These are phyloP conservation scores for Parmelia sp. DNA, from an alignment of 495 filamentous ascomycete species.

Conservation along the genomic window DNA sequence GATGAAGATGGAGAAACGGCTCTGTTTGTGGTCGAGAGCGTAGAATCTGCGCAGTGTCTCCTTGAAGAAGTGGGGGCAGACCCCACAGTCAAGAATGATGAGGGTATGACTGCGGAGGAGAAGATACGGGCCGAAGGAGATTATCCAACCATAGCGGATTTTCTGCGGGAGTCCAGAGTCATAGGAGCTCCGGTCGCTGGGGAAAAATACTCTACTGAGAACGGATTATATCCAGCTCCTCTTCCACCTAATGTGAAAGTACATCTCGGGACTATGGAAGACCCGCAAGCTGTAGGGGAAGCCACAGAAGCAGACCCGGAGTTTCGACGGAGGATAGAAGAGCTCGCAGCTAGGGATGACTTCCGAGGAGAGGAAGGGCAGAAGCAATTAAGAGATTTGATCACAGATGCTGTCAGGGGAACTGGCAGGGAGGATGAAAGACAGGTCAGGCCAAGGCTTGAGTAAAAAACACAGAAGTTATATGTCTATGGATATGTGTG, in stretches of 20 bases:
- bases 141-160: slow-evolving; percentile 60
- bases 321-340: slow-evolving; percentile 67
- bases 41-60: slow-evolving; percentile 66
- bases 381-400: slow-evolving; percentile 57
- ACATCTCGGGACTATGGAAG: slow-evolving; percentile 59
- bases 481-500: not conserved
- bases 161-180: slow-evolving; percentile 49
- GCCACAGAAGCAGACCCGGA: slow-evolving; percentile 63
- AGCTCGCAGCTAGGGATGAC: slow-evolving; percentile 64
- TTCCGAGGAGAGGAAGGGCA: slow-evolving; percentile 67
- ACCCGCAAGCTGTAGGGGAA: slow-evolving; percentile 46
- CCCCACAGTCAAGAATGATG: slow-evolving; percentile 51
- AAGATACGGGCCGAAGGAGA: slow-evolving; percentile 66
- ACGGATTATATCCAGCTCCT: slow-evolving; percentile 36
- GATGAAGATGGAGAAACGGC: slow-evolving; percentile 91
- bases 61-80: slow-evolving; percentile 77
- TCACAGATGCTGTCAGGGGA: slow-evolving; percentile 61
- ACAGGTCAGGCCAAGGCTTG: slow-evolving; percentile 51
- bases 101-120: slow-evolving; percentile 64
- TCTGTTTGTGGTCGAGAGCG: slow-evolving; percentile 74
- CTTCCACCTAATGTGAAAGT: slow-evolving; percentile 62
- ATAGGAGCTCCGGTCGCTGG: slow-evolving; percentile 28
- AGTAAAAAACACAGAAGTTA: not conserved
- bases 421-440: slow-evolving; percentile 45
- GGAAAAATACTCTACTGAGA: slow-evolving; percentile 15